Percentiles rank a stretch among this genome's conserved stretches.
Conservation (phyloP, 2,329 filamentous ascomycete genomes). For the Talaromyces sp. region DNA sequence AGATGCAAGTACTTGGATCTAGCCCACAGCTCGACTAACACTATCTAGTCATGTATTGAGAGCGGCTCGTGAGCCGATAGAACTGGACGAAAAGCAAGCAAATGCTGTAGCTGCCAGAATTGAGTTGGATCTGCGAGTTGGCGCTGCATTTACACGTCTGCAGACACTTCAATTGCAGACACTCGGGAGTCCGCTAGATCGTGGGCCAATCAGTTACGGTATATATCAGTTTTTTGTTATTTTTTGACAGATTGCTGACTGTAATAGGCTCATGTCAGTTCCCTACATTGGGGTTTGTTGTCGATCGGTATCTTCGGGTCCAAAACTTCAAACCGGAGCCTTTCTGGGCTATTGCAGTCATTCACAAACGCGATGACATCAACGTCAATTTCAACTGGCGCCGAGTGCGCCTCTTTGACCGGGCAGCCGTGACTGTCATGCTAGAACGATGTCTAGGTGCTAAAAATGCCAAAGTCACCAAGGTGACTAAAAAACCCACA, state of each 20-base stretch:
- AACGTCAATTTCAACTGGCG: slow-evolving; percentile 83
- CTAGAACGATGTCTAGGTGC: slow-evolving; percentile 81
- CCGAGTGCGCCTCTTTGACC: slow-evolving; percentile 80
- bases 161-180: slow-evolving; percentile 74
- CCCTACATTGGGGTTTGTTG: slow-evolving; percentile 92
- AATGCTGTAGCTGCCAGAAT: slow-evolving; percentile 85
- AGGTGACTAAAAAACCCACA: slow-evolving; percentile 85
- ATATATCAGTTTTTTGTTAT: slow-evolving; percentile 20
- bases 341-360: slow-evolving; percentile 90
- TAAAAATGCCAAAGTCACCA: slow-evolving; percentile 73
- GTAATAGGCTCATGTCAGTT: slow-evolving; percentile 82
- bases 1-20: neutral
- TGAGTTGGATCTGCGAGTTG: slow-evolving; percentile 88
- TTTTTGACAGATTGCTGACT: slow-evolving; percentile 17
- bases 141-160: slow-evolving; percentile 86
- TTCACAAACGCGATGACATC: slow-evolving; percentile 71
- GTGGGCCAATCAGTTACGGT: slow-evolving; percentile 78
- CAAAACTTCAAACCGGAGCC: slow-evolving; percentile 87
- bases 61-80: slow-evolving; percentile 72
- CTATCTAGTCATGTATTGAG: slow-evolving; percentile 71
- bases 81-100: slow-evolving; percentile 80
- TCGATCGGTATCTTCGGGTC: slow-evolving; percentile 91
- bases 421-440: slow-evolving; percentile 72
- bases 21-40: neutral
- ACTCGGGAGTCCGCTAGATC: slow-evolving; percentile 64